Evolutionary conservation across 2,329 filamentous ascomycete genomes (phyloP).

Genomic region (Phyllachora maydis): DNA sequence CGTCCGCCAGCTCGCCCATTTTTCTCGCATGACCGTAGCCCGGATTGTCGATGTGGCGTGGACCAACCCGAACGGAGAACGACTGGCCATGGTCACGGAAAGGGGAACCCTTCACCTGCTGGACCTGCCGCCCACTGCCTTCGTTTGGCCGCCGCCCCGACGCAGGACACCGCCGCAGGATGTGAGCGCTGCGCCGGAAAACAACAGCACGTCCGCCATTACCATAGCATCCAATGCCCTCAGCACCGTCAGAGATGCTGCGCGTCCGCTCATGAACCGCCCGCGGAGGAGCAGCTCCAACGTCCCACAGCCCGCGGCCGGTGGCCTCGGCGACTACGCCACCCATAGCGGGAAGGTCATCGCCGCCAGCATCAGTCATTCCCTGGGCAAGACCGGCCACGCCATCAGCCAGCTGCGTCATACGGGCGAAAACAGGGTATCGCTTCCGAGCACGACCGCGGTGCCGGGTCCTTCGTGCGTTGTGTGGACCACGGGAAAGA

Average conservation of each 20-base stretch:
- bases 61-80: constrained; percentile 63
- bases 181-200: constrained; percentile 22
- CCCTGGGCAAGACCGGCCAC: constrained; percentile 51
- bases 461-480: constrained; percentile 38
- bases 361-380: constrained; percentile 53
- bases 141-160: constrained; percentile 66
- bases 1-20: constrained; percentile 72
- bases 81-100: constrained; percentile 75
- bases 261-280: constrained; percentile 35
- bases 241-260: constrained; percentile 48
- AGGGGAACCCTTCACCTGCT: constrained; percentile 90
- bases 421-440: constrained; percentile 54
- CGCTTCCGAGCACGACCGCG: constrained; percentile 35
- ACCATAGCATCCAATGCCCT: constrained; percentile 52
- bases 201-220: constrained; percentile 32
- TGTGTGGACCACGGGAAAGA: constrained; percentile 41
- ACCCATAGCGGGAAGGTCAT: constrained; percentile 53
- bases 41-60: constrained; percentile 81
- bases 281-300: constrained; percentile 29
- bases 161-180: constrained; percentile 23
- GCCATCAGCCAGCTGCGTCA: constrained; percentile 52
- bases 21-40: constrained; percentile 78
- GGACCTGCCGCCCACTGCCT: constrained; percentile 64
- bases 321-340: constrained; percentile 34
- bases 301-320: constrained; percentile 15